Evolutionary conservation across 2,329 filamentous ascomycete species (phyloP).

Genomic region (Colletotrichum shisoi): DNA sequence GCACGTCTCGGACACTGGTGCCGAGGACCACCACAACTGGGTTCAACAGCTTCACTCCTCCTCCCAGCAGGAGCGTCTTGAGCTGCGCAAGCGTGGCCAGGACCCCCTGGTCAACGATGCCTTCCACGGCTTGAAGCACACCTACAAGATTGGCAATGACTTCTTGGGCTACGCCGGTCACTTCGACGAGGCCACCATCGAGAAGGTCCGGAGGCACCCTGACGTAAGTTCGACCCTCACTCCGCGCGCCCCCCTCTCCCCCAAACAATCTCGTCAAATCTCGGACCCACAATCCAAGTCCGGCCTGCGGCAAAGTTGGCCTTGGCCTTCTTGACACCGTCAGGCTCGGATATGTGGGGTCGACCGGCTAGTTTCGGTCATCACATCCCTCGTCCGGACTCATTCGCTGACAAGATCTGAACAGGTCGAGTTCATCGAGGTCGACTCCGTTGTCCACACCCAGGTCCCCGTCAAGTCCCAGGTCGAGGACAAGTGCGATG

Average conservation of each 20-base stretch:
- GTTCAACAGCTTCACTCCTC: constrained; percentile 82
- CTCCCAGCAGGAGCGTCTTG: constrained; percentile 74
- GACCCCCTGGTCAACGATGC: constrained; percentile 71
- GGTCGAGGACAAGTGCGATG: constrained; percentile 56
- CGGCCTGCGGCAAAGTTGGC: neutral
- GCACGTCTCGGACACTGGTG: constrained; percentile 78
- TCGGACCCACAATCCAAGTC: neutral
- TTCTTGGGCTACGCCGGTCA: constrained; percentile 95
- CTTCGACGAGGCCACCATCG: constrained; percentile 91
- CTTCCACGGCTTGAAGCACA: constrained; percentile 92
- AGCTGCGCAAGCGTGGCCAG: constrained; percentile 90
- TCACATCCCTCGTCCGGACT: constrained; percentile 1
- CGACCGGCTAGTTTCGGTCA: neutral
- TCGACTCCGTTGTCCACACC: constrained; percentile 89
- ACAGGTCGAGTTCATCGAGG: constrained; percentile 96
- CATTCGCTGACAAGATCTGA: constrained; percentile 27
- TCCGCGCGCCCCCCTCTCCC: neutral
- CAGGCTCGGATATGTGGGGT: neutral
- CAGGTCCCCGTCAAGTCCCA: constrained; percentile 59
- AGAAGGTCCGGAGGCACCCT: constrained; percentile 91
- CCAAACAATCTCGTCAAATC: neutral
- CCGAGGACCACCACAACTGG: constrained; percentile 85
- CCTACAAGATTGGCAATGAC: constrained; percentile 82
- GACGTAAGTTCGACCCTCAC: constrained; percentile 76
- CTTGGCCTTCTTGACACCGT: constrained; percentile 8